Evolutionary conservation across 495 filamentous ascomycete genomes (phyloP), one percentile per base, ranked within the genome.

Genomic region (Penicillium canariense): DNA sequence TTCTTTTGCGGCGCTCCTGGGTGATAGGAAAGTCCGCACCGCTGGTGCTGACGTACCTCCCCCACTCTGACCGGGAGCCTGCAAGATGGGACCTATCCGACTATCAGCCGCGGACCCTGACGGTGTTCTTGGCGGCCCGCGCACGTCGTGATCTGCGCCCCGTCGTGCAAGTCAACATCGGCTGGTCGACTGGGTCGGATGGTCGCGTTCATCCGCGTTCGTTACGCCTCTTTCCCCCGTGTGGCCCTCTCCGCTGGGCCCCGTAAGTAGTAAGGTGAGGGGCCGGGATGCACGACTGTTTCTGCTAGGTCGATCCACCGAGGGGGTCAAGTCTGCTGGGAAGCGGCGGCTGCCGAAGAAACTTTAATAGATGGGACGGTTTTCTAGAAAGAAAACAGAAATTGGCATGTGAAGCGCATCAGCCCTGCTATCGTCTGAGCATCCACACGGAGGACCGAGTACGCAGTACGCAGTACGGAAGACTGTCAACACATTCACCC

Each of bases 51-150:
- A 59, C 60, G 56, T 51, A 59, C 26, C 26, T 20, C 36, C 46
- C 23, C 56, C 49, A 49, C 49, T 45, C 32, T 15, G 15, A 4
- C 30, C 25, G 40, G 31, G 32, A 23, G 5, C 38, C 25, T 22
- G 10, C 1, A 17, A 12, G 30, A 27, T n/a, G 39, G 9, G 4
- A 8, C 12, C 1, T 27, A 40, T 22, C 20, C 30, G 31, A 58
- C 60, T 54, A 63, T 55, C 57, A 60, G 35, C 56, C 51, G 58
- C 52, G 55, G 58, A 55, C 52, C 63, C 63, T 64, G 63, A 62
- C 51, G 43, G 54, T 59, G 35, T 32, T 36, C 52, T 58, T 59
- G 48, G 58, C 59, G 54, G 20, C 54, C 43, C 38, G 36, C 32
- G 54, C 51, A 55, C 43, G 54, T 55, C 54, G 45, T 15, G 60